Evolutionary conservation across 768 basidiomycete species (phyloP).

Genomic region (Hypsizygus marmoreus): DNA sequence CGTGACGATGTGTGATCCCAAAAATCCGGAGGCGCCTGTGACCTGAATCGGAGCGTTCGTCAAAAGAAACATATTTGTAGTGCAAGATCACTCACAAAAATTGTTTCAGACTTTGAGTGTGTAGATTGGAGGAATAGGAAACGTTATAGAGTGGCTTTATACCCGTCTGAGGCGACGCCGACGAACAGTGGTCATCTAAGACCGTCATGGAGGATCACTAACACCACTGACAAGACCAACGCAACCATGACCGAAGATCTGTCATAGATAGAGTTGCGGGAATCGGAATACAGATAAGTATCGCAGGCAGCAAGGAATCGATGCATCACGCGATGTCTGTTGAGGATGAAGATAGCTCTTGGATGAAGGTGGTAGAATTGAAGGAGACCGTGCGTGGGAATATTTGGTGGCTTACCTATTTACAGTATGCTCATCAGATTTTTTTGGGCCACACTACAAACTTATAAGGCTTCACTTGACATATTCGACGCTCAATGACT

Average conservation of each 20-base stretch:
- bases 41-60: no score
- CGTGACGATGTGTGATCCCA: slow-evolving; percentile 43
- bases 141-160: not conserved
- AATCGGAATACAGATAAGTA: no score
- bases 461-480: not conserved
- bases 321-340: no score
- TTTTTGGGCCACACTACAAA: not conserved
- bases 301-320: no score
- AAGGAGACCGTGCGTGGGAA: slow-evolving; percentile 13
- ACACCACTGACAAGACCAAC: no score
- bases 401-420: not conserved
- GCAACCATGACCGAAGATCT: no score
- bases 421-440: not conserved
- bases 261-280: no score
- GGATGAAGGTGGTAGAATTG: not conserved
- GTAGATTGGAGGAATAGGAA: not conserved
- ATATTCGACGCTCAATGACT: slow-evolving; percentile 17
- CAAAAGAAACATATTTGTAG: not conserved
- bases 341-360: not conserved
- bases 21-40: slow-evolving; percentile 47
- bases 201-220: no score
- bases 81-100: not conserved
- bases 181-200: no score
- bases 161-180: no score
- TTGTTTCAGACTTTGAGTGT: not conserved